A percentile compares a stretch with the other conserved stretches of the same genome.
Conservation (phyloP, 371 early-diverging fungal species). For the Astathelohania contejeani region DNA sequence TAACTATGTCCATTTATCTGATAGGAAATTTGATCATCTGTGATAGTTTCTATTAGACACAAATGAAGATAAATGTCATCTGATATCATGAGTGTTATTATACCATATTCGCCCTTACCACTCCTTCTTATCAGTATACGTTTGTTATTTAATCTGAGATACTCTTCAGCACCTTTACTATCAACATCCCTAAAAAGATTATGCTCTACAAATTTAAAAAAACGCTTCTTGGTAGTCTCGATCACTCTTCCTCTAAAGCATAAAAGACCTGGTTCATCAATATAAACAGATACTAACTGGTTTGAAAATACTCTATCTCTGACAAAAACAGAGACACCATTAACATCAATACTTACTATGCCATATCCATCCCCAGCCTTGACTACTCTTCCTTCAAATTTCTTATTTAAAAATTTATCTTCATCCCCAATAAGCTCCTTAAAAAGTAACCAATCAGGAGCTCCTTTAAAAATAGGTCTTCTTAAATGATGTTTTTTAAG, state of each 20-base stretch:
- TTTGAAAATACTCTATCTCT: slow-evolving; percentile 18
- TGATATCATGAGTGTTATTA: slow-evolving; percentile 6
- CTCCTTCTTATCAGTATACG: slow-evolving; percentile 9
- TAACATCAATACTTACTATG: slow-evolving; percentile 7
- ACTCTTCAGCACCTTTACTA: slow-evolving; percentile 8
- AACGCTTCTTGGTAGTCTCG: background rate
- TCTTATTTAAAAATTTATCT: slow-evolving; percentile 5
- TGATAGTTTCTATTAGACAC: slow-evolving; percentile 3
- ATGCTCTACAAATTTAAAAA: slow-evolving; percentile 17
- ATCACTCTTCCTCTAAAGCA: slow-evolving; percentile 18
- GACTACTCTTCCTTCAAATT: slow-evolving; percentile 18
- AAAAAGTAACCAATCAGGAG: slow-evolving; percentile 29
- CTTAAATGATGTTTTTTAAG: background rate
- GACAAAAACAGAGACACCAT: background rate
- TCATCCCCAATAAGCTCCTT: slow-evolving; percentile 15
- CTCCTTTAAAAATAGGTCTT: slow-evolving; percentile 17
- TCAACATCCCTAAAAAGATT: slow-evolving; percentile 15
- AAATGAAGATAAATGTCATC: slow-evolving; percentile 12
- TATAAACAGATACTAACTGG: slow-evolving; percentile 26
- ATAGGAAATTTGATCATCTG: background rate
- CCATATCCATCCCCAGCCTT: slow-evolving; percentile 17
- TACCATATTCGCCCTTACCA: slow-evolving; percentile 3
- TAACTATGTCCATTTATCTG: slow-evolving; percentile 2
- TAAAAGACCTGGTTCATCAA: slow-evolving; percentile 8
- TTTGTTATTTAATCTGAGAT: slow-evolving; percentile 7